Evolutionary conservation across 805 yeast genomes (phyloP).

Genomic region (Ogataea polymorpha): DNA sequence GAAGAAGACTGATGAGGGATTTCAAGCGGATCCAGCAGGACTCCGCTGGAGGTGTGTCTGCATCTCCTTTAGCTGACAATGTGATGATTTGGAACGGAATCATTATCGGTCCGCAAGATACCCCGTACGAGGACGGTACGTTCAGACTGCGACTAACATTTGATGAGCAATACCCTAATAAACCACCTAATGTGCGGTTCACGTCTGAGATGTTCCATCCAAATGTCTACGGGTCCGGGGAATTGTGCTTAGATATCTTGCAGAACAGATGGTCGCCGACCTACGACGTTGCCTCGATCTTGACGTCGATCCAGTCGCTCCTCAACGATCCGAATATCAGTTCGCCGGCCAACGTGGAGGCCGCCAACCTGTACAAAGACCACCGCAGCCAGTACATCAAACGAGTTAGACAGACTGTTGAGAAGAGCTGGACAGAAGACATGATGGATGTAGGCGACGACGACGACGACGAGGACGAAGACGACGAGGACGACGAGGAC

Average conservation of each 20-base stretch:
- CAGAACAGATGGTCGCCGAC: conserved; percentile 99
- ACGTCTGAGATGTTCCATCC: conserved; percentile 97
- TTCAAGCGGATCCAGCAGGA: conserved; percentile 98
- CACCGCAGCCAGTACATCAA: conserved; percentile 90
- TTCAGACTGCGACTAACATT: conserved; percentile 82
- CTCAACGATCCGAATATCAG: conserved; percentile 95
- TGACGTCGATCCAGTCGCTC: conserved; percentile 88
- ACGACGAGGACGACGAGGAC: conserved; percentile 23
- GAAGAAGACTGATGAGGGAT: conserved; percentile 98
- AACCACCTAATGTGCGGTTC: conserved; percentile 92
- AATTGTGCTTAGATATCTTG: conserved; percentile 89
- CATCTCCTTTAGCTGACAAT: conserved; percentile 94
- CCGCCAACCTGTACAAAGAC: conserved; percentile 92
- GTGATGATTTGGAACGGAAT: conserved; percentile 99
- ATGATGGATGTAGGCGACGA: conserved; percentile 57
- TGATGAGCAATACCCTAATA: conserved; percentile 96
- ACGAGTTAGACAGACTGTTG: conserved; percentile 92
- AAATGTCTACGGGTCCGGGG: conserved; percentile 93
- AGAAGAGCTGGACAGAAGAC: conserved; percentile 88
- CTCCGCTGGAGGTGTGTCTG: conserved; percentile 97
- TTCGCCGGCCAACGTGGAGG: conserved; percentile 97
- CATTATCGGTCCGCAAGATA: conserved; percentile 94
- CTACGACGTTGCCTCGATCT: conserved; percentile 91
- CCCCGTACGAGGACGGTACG: conserved; percentile 98
- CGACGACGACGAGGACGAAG: conserved; percentile 35